Base-by-base conservation (phyloP, 192 early-diverging fungal species). In the Coemansia biformis region DNA sequence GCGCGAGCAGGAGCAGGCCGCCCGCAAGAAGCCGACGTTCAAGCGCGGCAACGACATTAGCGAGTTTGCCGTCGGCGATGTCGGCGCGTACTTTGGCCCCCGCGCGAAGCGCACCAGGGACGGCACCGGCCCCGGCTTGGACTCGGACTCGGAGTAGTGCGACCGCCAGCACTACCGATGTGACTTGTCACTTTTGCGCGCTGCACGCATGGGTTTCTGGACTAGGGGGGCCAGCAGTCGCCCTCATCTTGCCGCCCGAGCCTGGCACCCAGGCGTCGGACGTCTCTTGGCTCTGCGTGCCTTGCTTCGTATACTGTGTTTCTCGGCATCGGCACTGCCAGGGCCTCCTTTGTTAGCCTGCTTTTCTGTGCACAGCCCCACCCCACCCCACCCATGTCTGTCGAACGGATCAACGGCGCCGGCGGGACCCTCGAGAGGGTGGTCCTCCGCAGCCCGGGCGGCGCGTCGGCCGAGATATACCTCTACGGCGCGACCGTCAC, bases 401-500 rank as follows among this genome's bases (percentile, higher is more conserved):
- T 74, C 12, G 50, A 66, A 39, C 48, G 53, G 55, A 46, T 75
- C 29, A 54, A 50, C 29, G 48, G 58, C 19, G 48, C 56, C 1
- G 57, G 43, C 38, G 73, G 66, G 21, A 47, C 41, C 38, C 49
- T 69, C 30, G 64, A 73, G 56, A 32, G 56, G 4, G 61, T 78
- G 15, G 49, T 69, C 5, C 62, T 78, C 10, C 49, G 21, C 21
- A 55, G 57, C 5, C 56, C 53, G 1, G 32, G 43, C 8, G 57
- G 46, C 15, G 47, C 71, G 24, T 62, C 48, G 11, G 59, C 34
- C 14, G 63, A 66, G 46, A 43, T 78, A 14, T 55, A 71, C 53
- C 35, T 59, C 19, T 81, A 65, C 60, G 95, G 96, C 7, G 90
- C 93, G 21, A 97, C 96, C 1, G 75, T 99, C 38, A 99, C 90